Base-by-base conservation (phyloP, 768 basidiomycete genomes). In the Lactarius sanguifluus region DNA sequence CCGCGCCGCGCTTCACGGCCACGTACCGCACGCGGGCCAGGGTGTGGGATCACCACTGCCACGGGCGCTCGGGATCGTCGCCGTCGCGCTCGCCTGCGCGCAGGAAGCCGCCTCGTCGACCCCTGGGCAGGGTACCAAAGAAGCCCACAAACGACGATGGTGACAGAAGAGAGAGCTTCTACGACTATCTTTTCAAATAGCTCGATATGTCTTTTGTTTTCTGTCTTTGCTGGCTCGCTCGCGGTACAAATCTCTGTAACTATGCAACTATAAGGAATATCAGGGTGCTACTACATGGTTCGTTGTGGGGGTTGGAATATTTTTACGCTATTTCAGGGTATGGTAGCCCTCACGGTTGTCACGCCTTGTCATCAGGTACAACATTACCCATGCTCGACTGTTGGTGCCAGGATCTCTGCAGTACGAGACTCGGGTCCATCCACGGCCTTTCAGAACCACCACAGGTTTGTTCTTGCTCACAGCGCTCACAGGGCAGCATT, bases 1-100 rank as follows among this genome's bases (percentile, higher is more conserved):
- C 23, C 13, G 50, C 32, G 68, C 71, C 64, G 64, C 72, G 70
- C 40, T 60, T 68, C 61, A 63, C 47, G 71, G 70, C 55, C 58
- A 71, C 77, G 43, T 69, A 78, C 47, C 73, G 74, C 30, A 73
- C 77, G 64, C 71, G 76, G 66, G 61, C 76, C 36, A 66, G 77
- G 66, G 72, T 61, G 45, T 66, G 65, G 65, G 60, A 50, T 20
- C 20, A 12, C 2, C 43, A 25, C 52, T 61, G 76, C 16, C 73
- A 74, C 43, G 70, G 74, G 71, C 64, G 75, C 65, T 80, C 83
- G 1, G 70, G 82, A 4, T 85, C 85, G 5, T 85, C 85, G 0
- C 86, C 83, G 15, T 84, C 84, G 4, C 78, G 83, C 32, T 87
- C 86, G 0, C 86, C 86, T 34, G 80, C 76, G 8, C 75, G 85